Evolutionary conservation across 441 rosid species (phyloP).

Genomic region (Pelargonium australe): DNA sequence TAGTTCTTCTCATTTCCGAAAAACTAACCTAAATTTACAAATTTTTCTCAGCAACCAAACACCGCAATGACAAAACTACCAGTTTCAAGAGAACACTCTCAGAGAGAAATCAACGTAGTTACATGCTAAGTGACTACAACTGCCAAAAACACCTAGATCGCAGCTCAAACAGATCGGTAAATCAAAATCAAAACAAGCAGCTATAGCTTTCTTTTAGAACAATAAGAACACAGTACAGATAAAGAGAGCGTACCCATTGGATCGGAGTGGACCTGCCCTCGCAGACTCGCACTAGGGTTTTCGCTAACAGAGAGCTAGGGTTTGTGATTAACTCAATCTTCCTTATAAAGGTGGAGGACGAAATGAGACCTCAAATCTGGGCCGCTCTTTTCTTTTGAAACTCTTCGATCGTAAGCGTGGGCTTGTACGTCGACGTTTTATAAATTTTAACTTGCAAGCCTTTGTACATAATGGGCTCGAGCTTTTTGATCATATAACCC

Average conservation of each 20-base stretch:
- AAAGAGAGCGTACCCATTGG: slow-evolving; percentile 31
- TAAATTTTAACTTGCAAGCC: too few species aligned
- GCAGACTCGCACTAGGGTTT: slow-evolving; percentile 17
- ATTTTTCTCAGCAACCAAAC: background rate
- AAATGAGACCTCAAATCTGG: background rate
- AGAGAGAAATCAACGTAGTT: background rate
- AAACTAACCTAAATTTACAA: background rate
- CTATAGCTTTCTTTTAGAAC: background rate
- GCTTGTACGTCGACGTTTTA: background rate
- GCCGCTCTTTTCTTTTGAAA: slow-evolving; percentile 20
- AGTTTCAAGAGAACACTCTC: background rate
- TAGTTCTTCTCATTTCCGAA: background rate
- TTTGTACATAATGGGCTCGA: too few species aligned
- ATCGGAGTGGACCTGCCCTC: slow-evolving; percentile 19
- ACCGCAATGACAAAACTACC: background rate
- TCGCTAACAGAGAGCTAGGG: slow-evolving; percentile 11
- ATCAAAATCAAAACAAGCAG: background rate
- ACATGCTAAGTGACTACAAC: background rate
- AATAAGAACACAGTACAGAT: background rate
- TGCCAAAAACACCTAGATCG: background rate
- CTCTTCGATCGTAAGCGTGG: background rate
- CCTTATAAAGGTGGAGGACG: slow-evolving; percentile 16
- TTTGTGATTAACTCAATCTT: background rate
- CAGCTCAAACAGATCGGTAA: background rate
- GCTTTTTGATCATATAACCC: too few species aligned